Conservation (phyloP, 306 rosid species). For the Oemleria cerasiformis region DNA sequence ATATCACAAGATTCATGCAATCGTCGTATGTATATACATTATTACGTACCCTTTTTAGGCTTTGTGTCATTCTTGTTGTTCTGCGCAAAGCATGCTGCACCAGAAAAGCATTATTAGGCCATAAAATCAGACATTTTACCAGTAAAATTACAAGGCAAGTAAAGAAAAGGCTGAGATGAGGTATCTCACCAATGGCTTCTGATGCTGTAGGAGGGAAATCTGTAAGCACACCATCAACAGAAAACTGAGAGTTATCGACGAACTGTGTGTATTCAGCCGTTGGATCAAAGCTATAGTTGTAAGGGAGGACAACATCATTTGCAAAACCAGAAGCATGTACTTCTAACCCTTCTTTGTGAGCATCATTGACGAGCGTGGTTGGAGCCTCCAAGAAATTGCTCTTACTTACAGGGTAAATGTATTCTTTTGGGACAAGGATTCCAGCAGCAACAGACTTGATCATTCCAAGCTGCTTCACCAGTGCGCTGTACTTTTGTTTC, state of each 20-base stretch:
- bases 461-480: conserved; percentile 48
- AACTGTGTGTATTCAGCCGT: conserved; percentile 66
- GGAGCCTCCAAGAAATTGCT: conserved; percentile 52
- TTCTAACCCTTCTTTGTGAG: conserved; percentile 79
- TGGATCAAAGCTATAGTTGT: conserved; percentile 70
- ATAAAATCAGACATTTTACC: neutral
- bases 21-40: neutral
- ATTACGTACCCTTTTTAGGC: conserved; percentile 45
- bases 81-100: conserved; percentile 70
- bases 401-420: conserved; percentile 51
- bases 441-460: conserved; percentile 73
- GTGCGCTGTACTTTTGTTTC: conserved; percentile 37
- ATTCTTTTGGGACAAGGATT: conserved; percentile 76
- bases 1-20: neutral
- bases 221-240: conserved; percentile 80
- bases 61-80: conserved; percentile 33
- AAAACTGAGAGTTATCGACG: conserved; percentile 46
- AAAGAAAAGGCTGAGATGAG: conserved; percentile 11
- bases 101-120: conserved; percentile 17
- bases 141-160: neutral
- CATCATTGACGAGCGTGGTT: conserved; percentile 63
- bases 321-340: conserved; percentile 83
- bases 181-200: conserved; percentile 67
- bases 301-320: conserved; percentile 51
- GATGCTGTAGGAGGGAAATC: conserved; percentile 76